Conservation (phyloP, 2,329 filamentous ascomycete genomes). For the Elsinoe australis region DNA sequence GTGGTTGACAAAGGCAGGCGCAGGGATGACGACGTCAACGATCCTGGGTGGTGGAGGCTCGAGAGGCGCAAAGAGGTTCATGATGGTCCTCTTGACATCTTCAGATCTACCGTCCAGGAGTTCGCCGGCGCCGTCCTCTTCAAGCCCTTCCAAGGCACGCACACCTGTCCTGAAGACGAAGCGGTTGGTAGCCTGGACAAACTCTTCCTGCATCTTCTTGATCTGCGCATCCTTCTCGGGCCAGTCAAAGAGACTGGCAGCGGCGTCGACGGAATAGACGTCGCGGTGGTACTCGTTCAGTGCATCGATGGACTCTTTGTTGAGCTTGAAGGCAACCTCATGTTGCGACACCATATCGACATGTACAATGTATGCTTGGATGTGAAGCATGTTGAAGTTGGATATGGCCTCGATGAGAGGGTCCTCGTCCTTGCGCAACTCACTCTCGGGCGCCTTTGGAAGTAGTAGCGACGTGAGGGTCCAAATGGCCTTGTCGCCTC, state of each 20-base stretch:
- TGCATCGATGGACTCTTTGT: conserved; percentile 83
- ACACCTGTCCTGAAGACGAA: conserved; percentile 90
- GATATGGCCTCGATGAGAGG: conserved; percentile 78
- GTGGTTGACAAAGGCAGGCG: conserved; percentile 48
- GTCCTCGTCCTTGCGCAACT: conserved; percentile 70
- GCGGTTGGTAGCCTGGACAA: conserved; percentile 92
- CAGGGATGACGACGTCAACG: conserved; percentile 80
- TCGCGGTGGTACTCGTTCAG: conserved; percentile 96
- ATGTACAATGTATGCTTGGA: conserved; percentile 97
- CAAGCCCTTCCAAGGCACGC: conserved; percentile 83
- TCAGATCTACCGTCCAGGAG: conserved; percentile 84
- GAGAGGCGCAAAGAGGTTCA: conserved; percentile 74
- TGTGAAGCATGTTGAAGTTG: conserved; percentile 86
- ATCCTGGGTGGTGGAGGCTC: conserved; percentile 81
- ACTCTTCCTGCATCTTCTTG: conserved; percentile 96
- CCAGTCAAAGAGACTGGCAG: conserved; percentile 87
- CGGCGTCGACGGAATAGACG: conserved; percentile 82
- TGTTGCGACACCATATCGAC: conserved; percentile 98
- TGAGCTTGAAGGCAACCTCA: conserved; percentile 97
- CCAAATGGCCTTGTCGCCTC: conserved; percentile 86
- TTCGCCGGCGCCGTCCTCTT: conserved; percentile 93
- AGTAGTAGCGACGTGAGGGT: conserved; percentile 88
- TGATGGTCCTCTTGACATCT: conserved; percentile 82
- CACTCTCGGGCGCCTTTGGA: conserved; percentile 76
- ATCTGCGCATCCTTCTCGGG: conserved; percentile 91